Conservation (phyloP, 495 filamentous ascomycete genomes). For the Podospora comata region DNA sequence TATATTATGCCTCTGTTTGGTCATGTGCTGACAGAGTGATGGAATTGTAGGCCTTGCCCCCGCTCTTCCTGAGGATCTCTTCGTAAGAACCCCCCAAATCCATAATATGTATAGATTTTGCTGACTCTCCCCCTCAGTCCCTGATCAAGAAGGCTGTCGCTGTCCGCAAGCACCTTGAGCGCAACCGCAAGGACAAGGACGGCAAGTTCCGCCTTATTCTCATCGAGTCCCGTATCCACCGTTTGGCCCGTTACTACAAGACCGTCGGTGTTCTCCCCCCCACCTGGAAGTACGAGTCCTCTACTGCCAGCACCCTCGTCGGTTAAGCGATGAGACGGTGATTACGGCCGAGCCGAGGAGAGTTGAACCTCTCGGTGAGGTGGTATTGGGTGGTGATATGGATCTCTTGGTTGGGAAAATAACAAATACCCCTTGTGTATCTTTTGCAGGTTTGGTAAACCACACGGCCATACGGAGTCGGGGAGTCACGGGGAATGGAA, state of each 20-base stretch:
- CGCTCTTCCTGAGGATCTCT: slow-evolving; percentile 92
- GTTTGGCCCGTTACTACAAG: slow-evolving; percentile 95
- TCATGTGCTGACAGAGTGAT: slow-evolving; percentile 95
- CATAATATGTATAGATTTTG: not conserved
- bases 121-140: slow-evolving; percentile 33
- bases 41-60: slow-evolving; percentile 83
- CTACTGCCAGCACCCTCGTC: slow-evolving; percentile 62
- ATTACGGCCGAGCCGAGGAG: not conserved
- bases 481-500: slow-evolving; percentile 32
- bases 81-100: slow-evolving; percentile 27
- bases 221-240: slow-evolving; percentile 98
- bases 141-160: slow-evolving; percentile 69
- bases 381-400: slow-evolving; percentile 10
- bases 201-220: slow-evolving; percentile 99
- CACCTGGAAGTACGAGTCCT: slow-evolving; percentile 93
- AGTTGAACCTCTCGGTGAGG: slow-evolving; percentile 15
- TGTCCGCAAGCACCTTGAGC: slow-evolving; percentile 99
- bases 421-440: not conserved
- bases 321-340: slow-evolving; percentile 46
- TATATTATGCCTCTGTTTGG: slow-evolving; percentile 80
- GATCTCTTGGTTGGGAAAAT: slow-evolving; percentile 10
- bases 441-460: slow-evolving; percentile 14
- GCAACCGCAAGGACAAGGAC: slow-evolving; percentile 99
- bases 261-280: slow-evolving; percentile 96
- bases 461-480: slow-evolving; percentile 15